phyloP scores from a whole-genome alignment of 805 yeast genomes.

The Kazachstania viticola region DNA sequence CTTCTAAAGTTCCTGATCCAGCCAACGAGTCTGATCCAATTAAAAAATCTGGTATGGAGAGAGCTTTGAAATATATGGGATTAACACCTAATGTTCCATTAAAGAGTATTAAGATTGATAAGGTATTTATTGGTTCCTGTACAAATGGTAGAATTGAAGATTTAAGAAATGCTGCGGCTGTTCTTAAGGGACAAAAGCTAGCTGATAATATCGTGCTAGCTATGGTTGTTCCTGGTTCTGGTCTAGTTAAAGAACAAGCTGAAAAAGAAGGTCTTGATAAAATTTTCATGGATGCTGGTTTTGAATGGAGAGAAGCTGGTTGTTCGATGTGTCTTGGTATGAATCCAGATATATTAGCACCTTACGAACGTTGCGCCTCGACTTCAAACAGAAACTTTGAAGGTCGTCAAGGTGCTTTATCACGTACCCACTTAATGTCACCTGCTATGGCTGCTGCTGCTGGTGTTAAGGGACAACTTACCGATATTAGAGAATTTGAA shows the following conservation, averaged over 20 bases:
- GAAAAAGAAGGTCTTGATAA: constrained; percentile 91
- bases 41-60: constrained; percentile 72
- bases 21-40: constrained; percentile 57
- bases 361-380: constrained; percentile 96
- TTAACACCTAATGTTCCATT: constrained; percentile 73
- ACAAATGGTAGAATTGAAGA: constrained; percentile 97
- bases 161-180: constrained; percentile 87
- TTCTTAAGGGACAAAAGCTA: constrained; percentile 79
- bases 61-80: constrained; percentile 91
- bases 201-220: constrained; percentile 74
- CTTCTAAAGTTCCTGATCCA: constrained; percentile 88
- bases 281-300: constrained; percentile 84
- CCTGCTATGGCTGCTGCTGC: constrained; percentile 99
- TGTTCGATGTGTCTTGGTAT: constrained; percentile 99
- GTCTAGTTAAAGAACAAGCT: constrained; percentile 86
- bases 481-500: constrained; percentile 77
- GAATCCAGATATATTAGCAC: constrained; percentile 95
- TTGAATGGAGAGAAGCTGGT: constrained; percentile 99
- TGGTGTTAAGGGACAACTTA: constrained; percentile 79
- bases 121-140: constrained; percentile 96
- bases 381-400: constrained; percentile 98
- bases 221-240: constrained; percentile 95
- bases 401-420: constrained; percentile 95
- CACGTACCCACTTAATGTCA: constrained; percentile 95
- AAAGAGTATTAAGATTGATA: constrained; percentile 66